Evolutionary conservation across 495 filamentous ascomycete genomes (phyloP), one percentile per base, ranked within the genome.

Genomic region (Recurvomyces mirabilis): DNA sequence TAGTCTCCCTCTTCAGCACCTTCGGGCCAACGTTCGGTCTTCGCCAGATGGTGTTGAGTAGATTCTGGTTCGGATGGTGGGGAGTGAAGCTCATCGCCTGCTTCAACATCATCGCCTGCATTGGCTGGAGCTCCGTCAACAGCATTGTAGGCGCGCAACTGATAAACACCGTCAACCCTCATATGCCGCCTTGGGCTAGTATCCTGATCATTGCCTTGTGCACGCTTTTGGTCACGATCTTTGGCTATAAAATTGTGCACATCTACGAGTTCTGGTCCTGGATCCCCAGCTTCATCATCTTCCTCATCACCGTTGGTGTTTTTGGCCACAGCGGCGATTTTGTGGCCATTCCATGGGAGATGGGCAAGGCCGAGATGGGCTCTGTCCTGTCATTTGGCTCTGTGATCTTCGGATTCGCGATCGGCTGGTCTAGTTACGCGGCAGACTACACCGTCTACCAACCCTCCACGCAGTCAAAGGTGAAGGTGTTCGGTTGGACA

Each of bases 401-500:
- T 1, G 77, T 77, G 9, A 71, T 87, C 17, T 87, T 74, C 47
- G 82, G 84, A 12, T 89, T 87, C 52, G 81, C 78, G 0, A 84
- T 82, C 1, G 84, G 83, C 13, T 91, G 84, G 84, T 81, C 79
- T 7, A 76, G 73, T 14, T 85, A 82, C 48, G 81, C 84, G 0
- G 79, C 84, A 28, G 84, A 91, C 54, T 89, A 88, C 63, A 86
- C 81, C 17, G 81, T 86, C 10, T 89, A 93, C 60, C 84, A 87
- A 51, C 84, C 84, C 1, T 60, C 68, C 1, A 64, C 63, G 43
- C 70, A 70, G 33, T 73, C 74, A 36, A 70, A 75, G 18, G 58
- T 56, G 28, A 74, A 72, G 36, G 67, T 85, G 35, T 93, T 88
- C 63, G 42, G 75, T 41, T 77, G 75, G 58, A 82, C 81, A 18